Percentiles rank a stretch among this genome's conserved stretches.
These are phyloP conservation scores for Pythium brassicae DNA, from an alignment of 352 stramenopile species.

Conservation along the genomic window DNA sequence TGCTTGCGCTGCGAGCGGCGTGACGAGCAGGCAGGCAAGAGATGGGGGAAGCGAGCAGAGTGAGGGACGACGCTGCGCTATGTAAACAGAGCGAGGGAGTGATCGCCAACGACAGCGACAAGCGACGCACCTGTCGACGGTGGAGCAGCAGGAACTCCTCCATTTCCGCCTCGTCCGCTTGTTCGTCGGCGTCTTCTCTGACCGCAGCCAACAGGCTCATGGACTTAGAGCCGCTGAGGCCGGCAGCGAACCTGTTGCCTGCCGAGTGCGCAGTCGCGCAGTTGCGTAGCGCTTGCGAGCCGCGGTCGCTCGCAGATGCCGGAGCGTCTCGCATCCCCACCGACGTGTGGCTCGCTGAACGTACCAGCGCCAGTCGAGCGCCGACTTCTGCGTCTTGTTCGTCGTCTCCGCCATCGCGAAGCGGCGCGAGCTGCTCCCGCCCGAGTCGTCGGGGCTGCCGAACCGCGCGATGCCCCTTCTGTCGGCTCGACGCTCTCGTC, in stretches of 20 bases:
- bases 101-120: no score
- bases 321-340: neutral
- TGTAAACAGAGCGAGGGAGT: no score
- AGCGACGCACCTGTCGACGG: conserved; percentile 23
- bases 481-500: neutral
- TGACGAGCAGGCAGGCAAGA: no score
- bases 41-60: no score
- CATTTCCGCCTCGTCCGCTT: conserved; percentile 18
- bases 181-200: conserved; percentile 16
- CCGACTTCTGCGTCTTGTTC: neutral
- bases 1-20: conserved; percentile 23
- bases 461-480: conserved; percentile 15
- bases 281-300: neutral
- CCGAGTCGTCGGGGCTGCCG: conserved; percentile 15
- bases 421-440: conserved; percentile 12
- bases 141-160: conserved; percentile 25
- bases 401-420: neutral
- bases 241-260: conserved; percentile 10
- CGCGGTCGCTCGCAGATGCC: neutral
- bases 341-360: conserved; percentile 6
- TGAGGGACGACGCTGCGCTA: no score
- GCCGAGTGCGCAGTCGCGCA: conserved; percentile 1
- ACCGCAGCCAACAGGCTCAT: conserved; percentile 4
- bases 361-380: neutral
- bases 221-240: conserved; percentile 10